Evolutionary conservation across 306 rosid species (phyloP).

Genomic region (Trifolium fragiferum): DNA sequence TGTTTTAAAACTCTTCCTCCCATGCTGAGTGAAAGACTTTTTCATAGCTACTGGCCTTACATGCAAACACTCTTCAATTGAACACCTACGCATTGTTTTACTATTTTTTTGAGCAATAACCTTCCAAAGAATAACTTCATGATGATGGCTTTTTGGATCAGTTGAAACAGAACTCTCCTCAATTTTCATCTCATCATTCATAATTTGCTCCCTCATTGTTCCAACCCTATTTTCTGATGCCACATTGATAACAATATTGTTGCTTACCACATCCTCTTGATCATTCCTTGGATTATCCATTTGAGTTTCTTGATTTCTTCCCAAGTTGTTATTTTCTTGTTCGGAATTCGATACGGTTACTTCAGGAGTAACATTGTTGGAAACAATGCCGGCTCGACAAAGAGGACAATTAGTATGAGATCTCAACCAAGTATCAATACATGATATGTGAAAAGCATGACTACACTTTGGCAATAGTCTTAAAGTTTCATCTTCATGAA

Average conservation of each 20-base stretch:
- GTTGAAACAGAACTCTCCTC: neutral
- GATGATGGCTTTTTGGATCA: conserved; percentile 30
- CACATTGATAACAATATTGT: conserved; percentile 2
- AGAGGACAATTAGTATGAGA: conserved; percentile 80
- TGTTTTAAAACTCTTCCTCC: conserved; percentile 37
- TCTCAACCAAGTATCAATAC: conserved; percentile 76
- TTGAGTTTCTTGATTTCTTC: conserved; percentile 46
- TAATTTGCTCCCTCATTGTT: conserved; percentile 7
- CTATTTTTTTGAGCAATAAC: conserved; percentile 6
- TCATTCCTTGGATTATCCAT: conserved; percentile 43
- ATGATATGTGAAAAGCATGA: conserved; percentile 70
- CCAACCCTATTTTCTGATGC: conserved; percentile 39
- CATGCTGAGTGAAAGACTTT: conserved; percentile 55
- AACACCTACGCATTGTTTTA: conserved; percentile 43
- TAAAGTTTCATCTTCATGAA: conserved; percentile 59
- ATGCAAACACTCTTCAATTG: conserved; percentile 53
- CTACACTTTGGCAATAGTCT: conserved; percentile 73
- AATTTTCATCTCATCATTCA: neutral
- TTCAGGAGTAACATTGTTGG: conserved; percentile 35
- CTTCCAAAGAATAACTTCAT: conserved; percentile 4
- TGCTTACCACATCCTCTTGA: conserved; percentile 29
- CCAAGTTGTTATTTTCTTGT: conserved; percentile 36
- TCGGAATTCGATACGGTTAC: conserved; percentile 21
- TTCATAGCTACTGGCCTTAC: conserved; percentile 67
- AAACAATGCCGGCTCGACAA: conserved; percentile 62